Evolutionary conservation across 116 monocot species (phyloP), one percentile per base, ranked within the genome.

Genomic region (Papilionanthe hybrid): DNA sequence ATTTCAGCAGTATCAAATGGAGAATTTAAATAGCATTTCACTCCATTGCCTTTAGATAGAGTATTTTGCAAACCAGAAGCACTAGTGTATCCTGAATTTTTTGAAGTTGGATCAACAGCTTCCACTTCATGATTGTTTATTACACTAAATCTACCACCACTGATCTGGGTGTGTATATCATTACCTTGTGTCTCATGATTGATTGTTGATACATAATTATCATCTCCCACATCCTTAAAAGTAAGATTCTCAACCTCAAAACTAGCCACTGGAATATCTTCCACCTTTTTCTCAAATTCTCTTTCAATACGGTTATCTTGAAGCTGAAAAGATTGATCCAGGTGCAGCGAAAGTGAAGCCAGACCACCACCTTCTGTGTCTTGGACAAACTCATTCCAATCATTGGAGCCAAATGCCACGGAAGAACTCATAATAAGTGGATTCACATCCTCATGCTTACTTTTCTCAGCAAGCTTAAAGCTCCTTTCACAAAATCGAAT

Each of bases 381-480:
- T 78, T 79, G 84, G 57, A 82, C 75, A 78, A 94, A 92, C 48
- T 90, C 92, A 78, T 87, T 85, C 90, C 92, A 94, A 75, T 94
- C 94, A 78, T 84, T 29, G 28, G 86, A 79, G 25, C 94, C 94
- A 78, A 88, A 94, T 18, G 92, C 94, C 72, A 87, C 87, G 11
- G 82, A 81, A 29, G 92, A 84, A 79, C 71, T 88, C 82, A 92
- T 89, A 65, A 92, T 79, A 44, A 92, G 78, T 42, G 88, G 85
- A 72, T 85, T 85, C 10, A 5, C 79, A 55, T 81, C 79, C 68
- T 75, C 71, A 55, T 19, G 7, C 22, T 48, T 72, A 20, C 7
- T 77, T 42, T 81, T 77, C 28, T 73, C 65, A 48, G 30, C 44
- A 49, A 3, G 4, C 28, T 76, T 75, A 42, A 78, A 72, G 7